A percentile compares a stretch with the other conserved stretches of the same genome.
Conservation (phyloP, 2,329 filamentous ascomycete species). For the Colletotrichum scovillei region DNA sequence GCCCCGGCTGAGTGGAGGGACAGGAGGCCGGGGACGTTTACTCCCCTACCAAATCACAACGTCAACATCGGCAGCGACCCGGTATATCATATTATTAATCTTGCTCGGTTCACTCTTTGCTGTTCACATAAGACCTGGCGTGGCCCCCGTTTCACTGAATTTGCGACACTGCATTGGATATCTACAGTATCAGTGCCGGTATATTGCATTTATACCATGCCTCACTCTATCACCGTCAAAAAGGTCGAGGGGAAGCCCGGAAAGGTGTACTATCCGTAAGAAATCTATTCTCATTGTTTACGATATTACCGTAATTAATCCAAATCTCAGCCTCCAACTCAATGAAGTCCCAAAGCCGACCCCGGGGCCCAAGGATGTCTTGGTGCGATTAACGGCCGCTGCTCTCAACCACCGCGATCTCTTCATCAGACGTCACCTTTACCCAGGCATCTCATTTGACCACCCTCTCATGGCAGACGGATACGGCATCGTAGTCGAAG, state of each 20-base stretch:
- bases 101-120: not conserved
- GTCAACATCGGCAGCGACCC: slow-evolving; percentile 5
- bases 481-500: slow-evolving; percentile 76
- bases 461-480: slow-evolving; percentile 87
- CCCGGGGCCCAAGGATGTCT: slow-evolving; percentile 74
- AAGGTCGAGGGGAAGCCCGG: slow-evolving; percentile 86
- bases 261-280: slow-evolving; percentile 85
- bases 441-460: slow-evolving; percentile 85
- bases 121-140: not conserved
- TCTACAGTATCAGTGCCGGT: not conserved
- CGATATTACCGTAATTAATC: not conserved
- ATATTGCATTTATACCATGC: slow-evolving; percentile 51
- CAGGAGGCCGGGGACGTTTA: slow-evolving; percentile 3
- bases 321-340: slow-evolving; percentile 62
- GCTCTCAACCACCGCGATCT: slow-evolving; percentile 96
- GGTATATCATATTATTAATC: slow-evolving; percentile 4
- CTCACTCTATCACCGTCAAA: slow-evolving; percentile 70
- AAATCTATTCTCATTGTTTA: not conserved
- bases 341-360: slow-evolving; percentile 71
- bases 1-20: slow-evolving; percentile 22
- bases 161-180: not conserved
- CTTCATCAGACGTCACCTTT: slow-evolving; percentile 92
- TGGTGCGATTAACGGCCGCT: slow-evolving; percentile 81
- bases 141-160: not conserved
- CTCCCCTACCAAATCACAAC: slow-evolving; percentile 11